A percentile compares a stretch with the other conserved stretches of the same genome.
Conservation (phyloP, 73 alveolate species). For the Uronychia setigera region DNA sequence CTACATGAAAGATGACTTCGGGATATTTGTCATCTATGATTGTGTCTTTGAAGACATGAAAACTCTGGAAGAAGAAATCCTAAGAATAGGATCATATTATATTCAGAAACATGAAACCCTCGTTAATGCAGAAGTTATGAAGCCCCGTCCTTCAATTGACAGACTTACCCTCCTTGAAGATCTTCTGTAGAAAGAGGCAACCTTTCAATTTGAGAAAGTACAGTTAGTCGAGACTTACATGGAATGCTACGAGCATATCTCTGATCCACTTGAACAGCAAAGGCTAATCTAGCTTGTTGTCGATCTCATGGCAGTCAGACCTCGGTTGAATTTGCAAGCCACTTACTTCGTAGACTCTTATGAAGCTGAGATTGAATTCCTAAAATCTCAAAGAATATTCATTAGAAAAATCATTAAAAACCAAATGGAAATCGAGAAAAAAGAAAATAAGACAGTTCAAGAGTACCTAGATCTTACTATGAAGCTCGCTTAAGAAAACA, state of each 20-base stretch:
- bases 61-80: slow-evolving; percentile 82
- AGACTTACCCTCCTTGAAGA: slow-evolving; percentile 80
- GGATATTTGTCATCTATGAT: slow-evolving; percentile 81
- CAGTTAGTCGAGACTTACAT: slow-evolving; percentile 77
- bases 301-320: slow-evolving; percentile 90
- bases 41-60: slow-evolving; percentile 81
- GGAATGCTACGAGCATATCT: slow-evolving; percentile 89
- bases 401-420: slow-evolving; percentile 17
- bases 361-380: slow-evolving; percentile 77
- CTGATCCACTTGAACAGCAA: slow-evolving; percentile 81
- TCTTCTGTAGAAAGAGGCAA: slow-evolving; percentile 75
- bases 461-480: slow-evolving; percentile 55
- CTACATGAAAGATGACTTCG: slow-evolving; percentile 83
- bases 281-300: slow-evolving; percentile 78
- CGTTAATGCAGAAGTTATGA: slow-evolving; percentile 69
- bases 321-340: slow-evolving; percentile 79
- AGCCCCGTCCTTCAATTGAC: slow-evolving; percentile 83
- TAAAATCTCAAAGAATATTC: slow-evolving; percentile 69
- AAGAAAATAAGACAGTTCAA: slow-evolving; percentile 22
- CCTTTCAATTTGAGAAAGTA: slow-evolving; percentile 79
- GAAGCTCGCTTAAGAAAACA: slow-evolving; percentile 33
- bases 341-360: slow-evolving; percentile 83
- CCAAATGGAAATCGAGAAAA: slow-evolving; percentile 38
- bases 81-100: slow-evolving; percentile 84
- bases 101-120: slow-evolving; percentile 81